phyloP scores from a whole-genome alignment of 495 filamentous ascomycete genomes.

The Podospora appendiculata region DNA sequence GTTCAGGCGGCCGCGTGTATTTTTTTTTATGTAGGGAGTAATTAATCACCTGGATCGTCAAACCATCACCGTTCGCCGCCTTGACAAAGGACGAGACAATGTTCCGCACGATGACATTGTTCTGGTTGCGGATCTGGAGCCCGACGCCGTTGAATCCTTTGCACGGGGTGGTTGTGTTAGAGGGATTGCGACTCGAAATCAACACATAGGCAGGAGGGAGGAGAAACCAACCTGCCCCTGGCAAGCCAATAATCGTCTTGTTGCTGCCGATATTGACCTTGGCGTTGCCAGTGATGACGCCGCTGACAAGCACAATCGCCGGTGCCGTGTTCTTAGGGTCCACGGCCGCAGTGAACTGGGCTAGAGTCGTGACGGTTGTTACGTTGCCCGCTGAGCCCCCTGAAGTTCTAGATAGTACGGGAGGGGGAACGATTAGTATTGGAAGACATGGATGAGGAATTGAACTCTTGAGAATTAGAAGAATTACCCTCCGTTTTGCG shows the following conservation, averaged over 20 bases:
- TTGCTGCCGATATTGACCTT: slow-evolving; percentile 44
- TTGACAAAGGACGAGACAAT: slow-evolving; percentile 51
- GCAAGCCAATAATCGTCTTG: slow-evolving; percentile 47
- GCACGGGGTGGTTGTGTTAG: neutral
- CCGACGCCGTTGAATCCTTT: slow-evolving; percentile 37
- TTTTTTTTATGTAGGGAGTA: neutral
- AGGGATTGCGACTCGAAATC: neutral
- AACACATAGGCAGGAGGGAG: neutral
- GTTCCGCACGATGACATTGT: slow-evolving; percentile 56
- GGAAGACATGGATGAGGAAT: neutral
- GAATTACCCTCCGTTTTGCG: slow-evolving; percentile 5
- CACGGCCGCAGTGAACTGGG: slow-evolving; percentile 44
- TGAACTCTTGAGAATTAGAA: neutral
- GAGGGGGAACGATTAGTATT: neutral
- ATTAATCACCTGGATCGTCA: slow-evolving; percentile 41
- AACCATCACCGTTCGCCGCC: slow-evolving; percentile 51
- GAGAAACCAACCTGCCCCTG: slow-evolving; percentile 18
- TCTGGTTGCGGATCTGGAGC: slow-evolving; percentile 37
- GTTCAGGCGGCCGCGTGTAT: neutral
- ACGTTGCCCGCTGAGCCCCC: slow-evolving; percentile 52
- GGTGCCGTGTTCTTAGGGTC: slow-evolving; percentile 28
- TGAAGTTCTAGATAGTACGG: neutral
- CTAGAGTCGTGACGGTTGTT: slow-evolving; percentile 51
- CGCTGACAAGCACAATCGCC: slow-evolving; percentile 42
- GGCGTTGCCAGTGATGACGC: slow-evolving; percentile 34